A percentile compares a stretch with the other conserved stretches of the same genome.
phyloP scores from a whole-genome alignment of 257 asterid genomes.

The Lycium ferocissimum region DNA sequence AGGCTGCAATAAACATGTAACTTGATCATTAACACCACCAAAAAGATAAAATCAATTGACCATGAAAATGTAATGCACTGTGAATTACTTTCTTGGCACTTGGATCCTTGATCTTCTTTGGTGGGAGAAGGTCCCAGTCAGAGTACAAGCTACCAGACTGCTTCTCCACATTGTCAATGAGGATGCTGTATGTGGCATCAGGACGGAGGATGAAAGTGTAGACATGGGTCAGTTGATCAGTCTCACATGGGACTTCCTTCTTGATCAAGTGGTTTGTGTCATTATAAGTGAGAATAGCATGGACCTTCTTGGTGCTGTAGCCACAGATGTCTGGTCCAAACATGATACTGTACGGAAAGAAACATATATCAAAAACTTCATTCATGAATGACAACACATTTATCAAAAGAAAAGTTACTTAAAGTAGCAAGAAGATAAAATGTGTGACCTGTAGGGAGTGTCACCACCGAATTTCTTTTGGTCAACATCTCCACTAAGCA shows the following conservation, averaged over 20 bases:
- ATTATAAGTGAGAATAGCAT: slow-evolving; percentile 77
- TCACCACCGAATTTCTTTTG: slow-evolving; percentile 96
- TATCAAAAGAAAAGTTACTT: neutral
- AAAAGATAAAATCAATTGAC: neutral
- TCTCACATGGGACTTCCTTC: slow-evolving; percentile 96
- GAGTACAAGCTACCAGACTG: slow-evolving; percentile 90
- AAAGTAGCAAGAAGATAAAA: neutral
- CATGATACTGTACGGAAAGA: slow-evolving; percentile 76
- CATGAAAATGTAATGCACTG: slow-evolving; percentile 24
- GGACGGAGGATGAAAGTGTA: slow-evolving; percentile 92
- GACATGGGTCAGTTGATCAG: slow-evolving; percentile 93
- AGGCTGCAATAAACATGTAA: slow-evolving; percentile 59
- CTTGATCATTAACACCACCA: neutral
- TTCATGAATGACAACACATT: slow-evolving; percentile 33
- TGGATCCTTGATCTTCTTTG: slow-evolving; percentile 88
- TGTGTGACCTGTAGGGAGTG: slow-evolving; percentile 81
- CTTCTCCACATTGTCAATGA: slow-evolving; percentile 90
- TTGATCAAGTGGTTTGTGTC: slow-evolving; percentile 80
- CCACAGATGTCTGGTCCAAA: slow-evolving; percentile 99
- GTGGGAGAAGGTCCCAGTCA: slow-evolving; percentile 95
- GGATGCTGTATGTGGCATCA: slow-evolving; percentile 94
- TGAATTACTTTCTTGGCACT: slow-evolving; percentile 85
- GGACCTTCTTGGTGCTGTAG: slow-evolving; percentile 81
- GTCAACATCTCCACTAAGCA: slow-evolving; percentile 84
- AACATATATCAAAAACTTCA: slow-evolving; percentile 16